Base-by-base conservation (phyloP, 768 basidiomycete species). In the Zangia roseola region DNA sequence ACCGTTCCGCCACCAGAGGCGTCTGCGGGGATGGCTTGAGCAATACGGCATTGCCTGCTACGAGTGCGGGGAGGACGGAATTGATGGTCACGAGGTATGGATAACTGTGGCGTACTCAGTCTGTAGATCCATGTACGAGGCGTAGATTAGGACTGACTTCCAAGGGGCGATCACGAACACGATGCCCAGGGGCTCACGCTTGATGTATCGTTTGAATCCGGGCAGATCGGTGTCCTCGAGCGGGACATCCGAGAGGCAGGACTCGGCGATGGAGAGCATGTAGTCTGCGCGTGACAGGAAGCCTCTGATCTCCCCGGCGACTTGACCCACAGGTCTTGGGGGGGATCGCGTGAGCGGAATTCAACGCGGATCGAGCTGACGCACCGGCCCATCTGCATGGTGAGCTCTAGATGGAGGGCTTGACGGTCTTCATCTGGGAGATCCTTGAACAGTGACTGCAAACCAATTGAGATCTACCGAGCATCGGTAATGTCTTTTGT, bases 21-120 rank as follows among this genome's bases (percentile, higher is more conserved):
- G 94, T 97, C 63, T 99, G 97, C 0, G 97, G 97, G 2, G 94
- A 95, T 0, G 97, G 95, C 67, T 98, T 99, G 63, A 98, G 74
- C 38, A 99, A 65, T 10, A 97, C 89, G 0, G 90, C 70, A 65
- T 99, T 98, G 25, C 97, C 90, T 6, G 94, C 83, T 24, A 98
- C 74, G 54, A 99, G 74, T 1, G 93, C 91, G 2, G 97, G 97
- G 20, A 99, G 78, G 43, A 98, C 83, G 4, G 91, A 84, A 69
- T 99, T 99, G 68, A 97, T 79, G 31, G 91, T 82, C 30, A 85
- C 86, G 26, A 98, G 83, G 70, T 93, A 94, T 0, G 94, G 94
- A 69, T 80, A 95, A 66, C 90, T 94, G 10, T 20, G 30, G 6
- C 23, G 31, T 24, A 49, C 23, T 61, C 31, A 50, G 45, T 21